Evolutionary conservation across 1,139 yeast genomes (phyloP).

Genomic region (Hyphopichia burtonii): DNA sequence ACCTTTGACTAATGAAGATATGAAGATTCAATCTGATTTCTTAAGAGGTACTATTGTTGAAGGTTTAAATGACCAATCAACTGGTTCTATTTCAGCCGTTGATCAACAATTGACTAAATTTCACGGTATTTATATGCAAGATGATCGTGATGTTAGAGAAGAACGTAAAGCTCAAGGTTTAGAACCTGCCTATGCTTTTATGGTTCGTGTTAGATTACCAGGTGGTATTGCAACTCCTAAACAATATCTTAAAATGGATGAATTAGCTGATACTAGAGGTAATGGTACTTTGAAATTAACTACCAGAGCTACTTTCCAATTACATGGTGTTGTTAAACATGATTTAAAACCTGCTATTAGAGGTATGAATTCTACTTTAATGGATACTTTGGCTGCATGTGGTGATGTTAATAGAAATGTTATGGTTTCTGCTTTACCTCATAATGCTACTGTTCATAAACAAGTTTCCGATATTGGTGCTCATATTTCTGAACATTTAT

Average conservation of each 20-base stretch:
- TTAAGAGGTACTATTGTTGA: constrained; percentile 93
- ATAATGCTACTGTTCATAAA: constrained; percentile 75
- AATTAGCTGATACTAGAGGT: constrained; percentile 79
- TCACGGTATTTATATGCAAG: constrained; percentile 99
- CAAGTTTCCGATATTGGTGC: constrained; percentile 68
- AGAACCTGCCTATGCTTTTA: constrained; percentile 93
- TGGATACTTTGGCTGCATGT: constrained; percentile 97
- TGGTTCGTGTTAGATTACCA: constrained; percentile 95
- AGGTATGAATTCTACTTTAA: constrained; percentile 84
- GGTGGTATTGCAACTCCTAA: constrained; percentile 88
- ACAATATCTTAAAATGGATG: constrained; percentile 87
- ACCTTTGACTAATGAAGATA: constrained; percentile 94
- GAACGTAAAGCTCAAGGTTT: constrained; percentile 87
- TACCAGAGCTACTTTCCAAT: constrained; percentile 96
- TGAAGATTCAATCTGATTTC: constrained; percentile 82
- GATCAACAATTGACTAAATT: constrained; percentile 95
- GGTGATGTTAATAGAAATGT: constrained; percentile 98
- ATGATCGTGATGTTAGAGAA: constrained; percentile 94
- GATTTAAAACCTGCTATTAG: constrained; percentile 87
- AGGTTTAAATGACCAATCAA: constrained; percentile 75
- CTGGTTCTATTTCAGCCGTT: constrained; percentile 90
- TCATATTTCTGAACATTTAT: constrained; percentile 72
- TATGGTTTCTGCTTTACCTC: constrained; percentile 85
- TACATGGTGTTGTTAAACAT: constrained; percentile 92
- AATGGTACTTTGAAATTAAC: constrained; percentile 93